Base-by-base conservation (phyloP, 768 basidiomycete species). In the Holtermannia corniformis region DNA sequence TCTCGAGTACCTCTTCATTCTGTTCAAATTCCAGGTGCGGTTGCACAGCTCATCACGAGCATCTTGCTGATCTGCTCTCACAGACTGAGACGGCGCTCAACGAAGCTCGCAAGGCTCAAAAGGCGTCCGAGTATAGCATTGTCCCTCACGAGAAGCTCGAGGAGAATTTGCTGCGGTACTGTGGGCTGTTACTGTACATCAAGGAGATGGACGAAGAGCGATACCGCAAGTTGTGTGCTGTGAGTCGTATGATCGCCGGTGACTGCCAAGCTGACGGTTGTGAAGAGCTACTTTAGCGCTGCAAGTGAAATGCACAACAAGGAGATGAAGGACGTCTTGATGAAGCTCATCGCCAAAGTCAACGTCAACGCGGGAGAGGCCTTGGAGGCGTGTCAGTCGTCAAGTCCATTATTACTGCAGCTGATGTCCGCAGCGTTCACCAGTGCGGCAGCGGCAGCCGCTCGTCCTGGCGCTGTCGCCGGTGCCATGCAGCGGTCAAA, bases 151-250 rank as follows among this genome's bases (percentile, higher is more conserved):
- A 77, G 48, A 76, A 79, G 16, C 77, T 95, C 68, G 89, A 96
- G 64, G 76, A 77, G 28, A 88, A 89, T 70, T 78, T 97, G 19
- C 87, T 85, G 21, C 79, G 85, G 42, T 97, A 96, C 72, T 80
- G 85, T 25, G 92, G 92, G 1, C 72, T 97, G 49, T 81, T 97
- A 72, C 76, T 96, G 16, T 97, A 93, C 67, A 74, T 96, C 52
- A 92, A 89, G 69, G 93, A 97, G 75, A 93, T 96, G 87, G 91
- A 95, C 55, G 88, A 95, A 69, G 75, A 73, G 50, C 73, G 86
- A 21, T 97, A 96, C 68, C 85, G 83, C 41, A 88, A 86, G 65
- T 74, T 96, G 25, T 96, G 91, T 65, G 88, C 85, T 37, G 93
- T 93, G 64, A 52, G 85, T 78, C 10, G 14, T 20, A 20, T 14